Percentiles rank a stretch among this genome's conserved stretches.
These are phyloP conservation scores for Ettlia oleoabundans DNA, from an alignment of 139 green algal species.

Conservation along the genomic window DNA sequence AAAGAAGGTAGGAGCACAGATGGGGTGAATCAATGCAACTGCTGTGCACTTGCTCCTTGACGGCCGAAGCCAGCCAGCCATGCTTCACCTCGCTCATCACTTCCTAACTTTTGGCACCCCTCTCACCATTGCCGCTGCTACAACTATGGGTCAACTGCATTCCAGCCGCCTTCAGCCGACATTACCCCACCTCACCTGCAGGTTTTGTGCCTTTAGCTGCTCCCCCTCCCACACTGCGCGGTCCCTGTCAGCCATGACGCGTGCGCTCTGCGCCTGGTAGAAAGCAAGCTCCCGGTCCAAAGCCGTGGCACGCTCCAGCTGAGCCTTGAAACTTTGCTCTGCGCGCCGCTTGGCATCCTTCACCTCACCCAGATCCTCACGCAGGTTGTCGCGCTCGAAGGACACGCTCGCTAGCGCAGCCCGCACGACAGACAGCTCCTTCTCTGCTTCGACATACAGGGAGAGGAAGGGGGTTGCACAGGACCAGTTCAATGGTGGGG, in stretches of 20 bases:
- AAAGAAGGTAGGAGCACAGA: not conserved
- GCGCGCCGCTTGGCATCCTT: slow-evolving; percentile 39
- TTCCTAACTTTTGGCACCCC: not conserved
- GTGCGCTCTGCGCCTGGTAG: slow-evolving; percentile 45
- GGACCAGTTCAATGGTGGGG: too few species aligned
- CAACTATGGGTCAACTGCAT: too few species aligned
- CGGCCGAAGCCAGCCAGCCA: not conserved
- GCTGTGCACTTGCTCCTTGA: too few species aligned
- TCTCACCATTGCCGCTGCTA: too few species aligned
- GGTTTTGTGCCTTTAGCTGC: slow-evolving; percentile 34
- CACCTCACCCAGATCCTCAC: slow-evolving; percentile 41
- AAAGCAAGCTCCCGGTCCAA: slow-evolving; percentile 56
- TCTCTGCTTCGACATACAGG: slow-evolving; percentile 12
- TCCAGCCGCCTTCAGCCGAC: too few species aligned
- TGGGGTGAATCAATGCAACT: too few species aligned
- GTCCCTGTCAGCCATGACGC: slow-evolving; percentile 27
- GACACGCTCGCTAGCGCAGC: slow-evolving; percentile 12
- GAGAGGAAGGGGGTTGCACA: not conserved
- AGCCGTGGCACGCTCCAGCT: slow-evolving; percentile 19
- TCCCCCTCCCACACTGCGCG: slow-evolving; percentile 44
- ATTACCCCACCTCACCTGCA: too few species aligned
- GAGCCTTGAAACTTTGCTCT: slow-evolving; percentile 28
- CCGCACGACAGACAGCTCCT: slow-evolving; percentile 28
- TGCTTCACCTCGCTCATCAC: not conserved
- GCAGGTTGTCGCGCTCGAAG: slow-evolving; percentile 40